Evolutionary conservation across 2,329 filamentous ascomycete species (phyloP).

Genomic region (Diaporthe longicolla): DNA sequence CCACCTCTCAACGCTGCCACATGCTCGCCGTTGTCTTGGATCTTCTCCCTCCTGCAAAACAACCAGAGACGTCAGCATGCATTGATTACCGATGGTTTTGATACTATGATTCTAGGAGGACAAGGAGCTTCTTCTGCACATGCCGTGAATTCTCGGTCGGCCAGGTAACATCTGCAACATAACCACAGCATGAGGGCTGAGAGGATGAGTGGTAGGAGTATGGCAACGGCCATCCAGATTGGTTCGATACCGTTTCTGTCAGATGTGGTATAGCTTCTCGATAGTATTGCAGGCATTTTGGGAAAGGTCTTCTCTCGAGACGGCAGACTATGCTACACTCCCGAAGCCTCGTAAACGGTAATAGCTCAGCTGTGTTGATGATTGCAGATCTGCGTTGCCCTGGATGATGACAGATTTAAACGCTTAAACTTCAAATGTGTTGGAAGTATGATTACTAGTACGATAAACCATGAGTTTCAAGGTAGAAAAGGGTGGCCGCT

Average conservation of each 20-base stretch:
- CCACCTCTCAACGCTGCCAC: not conserved
- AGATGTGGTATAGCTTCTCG: conserved; percentile 20
- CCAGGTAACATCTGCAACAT: conserved; percentile 21
- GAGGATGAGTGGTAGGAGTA: conserved; percentile 25
- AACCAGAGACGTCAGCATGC: not conserved
- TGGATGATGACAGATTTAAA: not conserved
- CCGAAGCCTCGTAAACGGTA: not conserved
- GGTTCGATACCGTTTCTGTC: conserved; percentile 30
- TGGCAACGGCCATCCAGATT: conserved; percentile 36
- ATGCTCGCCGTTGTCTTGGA: not conserved
- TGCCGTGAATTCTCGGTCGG: not conserved
- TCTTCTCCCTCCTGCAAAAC: not conserved
- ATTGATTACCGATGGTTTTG: too few species aligned
- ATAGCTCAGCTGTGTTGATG: not conserved
- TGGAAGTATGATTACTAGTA: too few species aligned
- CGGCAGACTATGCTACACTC: not conserved
- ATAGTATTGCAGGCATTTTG: conserved; percentile 15
- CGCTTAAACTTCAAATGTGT: too few species aligned
- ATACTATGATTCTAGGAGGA: not conserved
- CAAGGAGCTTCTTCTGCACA: not conserved
- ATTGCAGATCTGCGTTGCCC: too few species aligned
- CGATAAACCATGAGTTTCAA: too few species aligned
- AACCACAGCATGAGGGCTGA: conserved; percentile 20
- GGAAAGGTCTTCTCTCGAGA: not conserved
- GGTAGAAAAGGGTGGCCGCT: too few species aligned